Percentiles rank a stretch among this genome's conserved stretches.
Conservation (phyloP, 768 basidiomycete species). For the Leccinum longicurvipes region DNA sequence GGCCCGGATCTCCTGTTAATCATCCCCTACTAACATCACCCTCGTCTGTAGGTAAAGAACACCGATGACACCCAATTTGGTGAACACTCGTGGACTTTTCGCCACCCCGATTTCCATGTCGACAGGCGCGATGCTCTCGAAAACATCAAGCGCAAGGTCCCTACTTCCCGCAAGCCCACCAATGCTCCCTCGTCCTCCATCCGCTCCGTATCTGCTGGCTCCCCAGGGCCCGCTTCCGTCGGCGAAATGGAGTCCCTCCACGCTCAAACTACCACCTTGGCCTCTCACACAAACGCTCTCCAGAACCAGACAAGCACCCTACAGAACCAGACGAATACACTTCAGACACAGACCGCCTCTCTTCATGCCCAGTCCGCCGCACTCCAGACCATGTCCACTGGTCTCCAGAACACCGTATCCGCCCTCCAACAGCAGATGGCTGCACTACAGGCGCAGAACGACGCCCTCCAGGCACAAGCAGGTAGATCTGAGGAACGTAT, state of each 20-base stretch:
- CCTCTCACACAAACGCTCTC: conserved; percentile 29
- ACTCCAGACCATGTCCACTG: conserved; percentile 30
- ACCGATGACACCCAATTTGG: conserved; percentile 75
- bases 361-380: conserved; percentile 35
- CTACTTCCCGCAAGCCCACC: conserved; percentile 34
- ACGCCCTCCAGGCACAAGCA: conserved; percentile 29
- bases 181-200: conserved; percentile 28
- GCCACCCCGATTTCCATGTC: conserved; percentile 51
- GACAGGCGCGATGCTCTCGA: conserved; percentile 55
- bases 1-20: conserved; percentile 3
- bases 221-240: conserved; percentile 24
- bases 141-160: conserved; percentile 63
- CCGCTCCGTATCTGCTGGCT: conserved; percentile 23
- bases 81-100: conserved; percentile 54
- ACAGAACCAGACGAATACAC: conserved; percentile 28
- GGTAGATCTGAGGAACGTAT: conserved; percentile 48
- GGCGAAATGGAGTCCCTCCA: conserved; percentile 29
- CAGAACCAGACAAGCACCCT: conserved; percentile 28
- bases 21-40: not conserved
- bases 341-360: conserved; percentile 29
- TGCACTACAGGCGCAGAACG: conserved; percentile 29
- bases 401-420: conserved; percentile 26
- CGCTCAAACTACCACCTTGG: conserved; percentile 25
- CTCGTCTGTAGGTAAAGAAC: conserved; percentile 60
- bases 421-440: conserved; percentile 29